A percentile compares a stretch with the other conserved stretches of the same genome.
phyloP scores from a whole-genome alignment of 2,329 filamentous ascomycete species.

The Epichloe gansuensis region DNA sequence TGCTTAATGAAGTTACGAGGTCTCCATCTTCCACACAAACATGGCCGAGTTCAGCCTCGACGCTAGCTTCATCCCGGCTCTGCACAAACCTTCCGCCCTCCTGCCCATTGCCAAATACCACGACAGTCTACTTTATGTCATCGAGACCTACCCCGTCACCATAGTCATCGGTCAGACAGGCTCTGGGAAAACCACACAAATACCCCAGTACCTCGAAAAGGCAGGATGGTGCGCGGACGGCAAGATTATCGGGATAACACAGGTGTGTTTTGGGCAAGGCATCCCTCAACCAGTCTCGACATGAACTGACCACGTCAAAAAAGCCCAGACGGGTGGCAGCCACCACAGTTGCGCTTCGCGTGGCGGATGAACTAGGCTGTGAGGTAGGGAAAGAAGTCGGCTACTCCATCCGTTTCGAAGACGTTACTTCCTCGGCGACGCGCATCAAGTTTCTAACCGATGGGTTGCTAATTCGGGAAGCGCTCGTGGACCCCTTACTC shows the following conservation, averaged over 20 bases:
- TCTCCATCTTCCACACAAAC: not conserved
- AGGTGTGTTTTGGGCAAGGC: slow-evolving; percentile 53
- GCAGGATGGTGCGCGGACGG: slow-evolving; percentile 82
- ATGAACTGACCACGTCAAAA: not conserved
- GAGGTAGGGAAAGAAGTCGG: slow-evolving; percentile 83
- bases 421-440: slow-evolving; percentile 74
- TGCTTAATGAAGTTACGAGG: not conserved
- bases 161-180: slow-evolving; percentile 91
- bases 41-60: slow-evolving; percentile 48
- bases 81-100: slow-evolving; percentile 74
- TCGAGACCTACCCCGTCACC: slow-evolving; percentile 74
- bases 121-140: slow-evolving; percentile 67
- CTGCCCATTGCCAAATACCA: slow-evolving; percentile 80
- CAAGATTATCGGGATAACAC: slow-evolving; percentile 77
- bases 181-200: slow-evolving; percentile 89
- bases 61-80: slow-evolving; percentile 58
- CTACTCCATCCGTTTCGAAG: slow-evolving; percentile 87
- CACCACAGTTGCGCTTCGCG: slow-evolving; percentile 76
- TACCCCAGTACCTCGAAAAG: slow-evolving; percentile 80
- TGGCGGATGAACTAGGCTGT: slow-evolving; percentile 80
- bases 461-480: slow-evolving; percentile 80
- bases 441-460: slow-evolving; percentile 94
- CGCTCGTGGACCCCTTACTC: slow-evolving; percentile 80
- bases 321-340: slow-evolving; percentile 83
- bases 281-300: not conserved